Evolutionary conservation across 352 stramenopile genomes (phyloP), one percentile per base, ranked within the genome.

Genomic region (Globisporangium acanthophoron): DNA sequence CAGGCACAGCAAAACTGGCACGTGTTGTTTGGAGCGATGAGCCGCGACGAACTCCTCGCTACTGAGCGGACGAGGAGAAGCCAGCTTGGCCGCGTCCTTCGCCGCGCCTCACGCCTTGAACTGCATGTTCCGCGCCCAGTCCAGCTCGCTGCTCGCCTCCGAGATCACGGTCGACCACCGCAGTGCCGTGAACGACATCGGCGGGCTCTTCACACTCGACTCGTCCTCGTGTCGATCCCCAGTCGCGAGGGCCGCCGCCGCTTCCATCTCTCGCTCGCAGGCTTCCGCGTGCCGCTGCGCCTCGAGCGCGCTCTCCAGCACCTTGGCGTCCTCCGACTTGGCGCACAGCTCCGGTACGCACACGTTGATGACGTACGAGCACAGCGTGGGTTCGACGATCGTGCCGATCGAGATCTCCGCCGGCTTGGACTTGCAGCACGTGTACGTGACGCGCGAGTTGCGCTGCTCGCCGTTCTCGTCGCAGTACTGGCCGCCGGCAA

Each of bases 101-200:
- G 33, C 33, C 33, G 33, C 8, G 9, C 20, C 11, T 24, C 76
- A 85, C 18, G 58, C 71, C 21, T 78, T 78, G 37, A 93, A 80
- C 57, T 90, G 67, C 72, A 93, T 76, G 52, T 67, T 74, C 37
- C 78, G 67, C 49, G 79, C 74, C 83, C 83, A 95, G n/a, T 87
- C 80, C 48, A 95, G 62, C 54, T 95, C 85, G 53, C 81, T 90
- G 63, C 81, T 93, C 59, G 93, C 85, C 54, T 93, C 85, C 2
- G 81, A 87, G 31, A 95, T 79, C 39, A 92, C 78, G 0, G 80
- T 86, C 24, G 81, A 76, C 85, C 85, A 95, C 24, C 78, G 76
- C 50, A 93, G 72, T 13, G 81, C 72, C 12, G 80, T 70, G 56
- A 95, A 95, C 11, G 74, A 71, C 18, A 62, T 20, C 33, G 78